Evolutionary conservation across 768 basidiomycete genomes (phyloP).

Genomic region (Termitomyces eurrhizus): DNA sequence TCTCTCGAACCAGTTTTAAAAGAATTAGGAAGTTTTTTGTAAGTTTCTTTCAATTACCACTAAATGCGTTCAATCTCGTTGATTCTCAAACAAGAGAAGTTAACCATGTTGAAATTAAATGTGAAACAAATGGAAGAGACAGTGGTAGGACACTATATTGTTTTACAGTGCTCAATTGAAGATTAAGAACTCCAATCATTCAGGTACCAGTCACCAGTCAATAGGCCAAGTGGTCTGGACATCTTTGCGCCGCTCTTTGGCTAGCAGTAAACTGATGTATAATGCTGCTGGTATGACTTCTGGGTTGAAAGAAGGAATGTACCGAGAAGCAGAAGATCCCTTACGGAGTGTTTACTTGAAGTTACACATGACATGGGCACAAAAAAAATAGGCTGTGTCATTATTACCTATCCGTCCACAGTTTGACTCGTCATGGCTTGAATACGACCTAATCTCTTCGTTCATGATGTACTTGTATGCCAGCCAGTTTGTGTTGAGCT

Average conservation of each 20-base stretch:
- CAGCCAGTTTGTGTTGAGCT: no score
- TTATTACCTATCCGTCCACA: background rate
- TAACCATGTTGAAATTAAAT: background rate
- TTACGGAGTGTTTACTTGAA: background rate
- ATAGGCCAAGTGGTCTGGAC: background rate
- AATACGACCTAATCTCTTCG: background rate
- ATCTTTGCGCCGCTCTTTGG: background rate
- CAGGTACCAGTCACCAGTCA: background rate
- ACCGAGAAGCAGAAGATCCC: conserved; percentile 3
- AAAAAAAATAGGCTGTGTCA: background rate
- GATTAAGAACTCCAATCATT: background rate
- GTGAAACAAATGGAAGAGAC: background rate
- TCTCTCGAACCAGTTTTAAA: background rate
- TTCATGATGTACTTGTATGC: background rate
- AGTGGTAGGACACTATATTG: background rate
- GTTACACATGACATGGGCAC: conserved; percentile 4
- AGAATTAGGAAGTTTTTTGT: background rate
- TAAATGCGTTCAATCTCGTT: background rate
- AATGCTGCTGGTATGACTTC: conserved; percentile 1
- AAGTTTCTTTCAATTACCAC: background rate
- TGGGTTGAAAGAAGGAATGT: background rate
- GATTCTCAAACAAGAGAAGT: background rate
- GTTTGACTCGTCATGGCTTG: background rate
- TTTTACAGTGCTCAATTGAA: background rate
- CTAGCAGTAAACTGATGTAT: background rate